Evolutionary conservation across 495 filamentous ascomycete genomes (phyloP).

Genomic region (Penicillium samsonianum): DNA sequence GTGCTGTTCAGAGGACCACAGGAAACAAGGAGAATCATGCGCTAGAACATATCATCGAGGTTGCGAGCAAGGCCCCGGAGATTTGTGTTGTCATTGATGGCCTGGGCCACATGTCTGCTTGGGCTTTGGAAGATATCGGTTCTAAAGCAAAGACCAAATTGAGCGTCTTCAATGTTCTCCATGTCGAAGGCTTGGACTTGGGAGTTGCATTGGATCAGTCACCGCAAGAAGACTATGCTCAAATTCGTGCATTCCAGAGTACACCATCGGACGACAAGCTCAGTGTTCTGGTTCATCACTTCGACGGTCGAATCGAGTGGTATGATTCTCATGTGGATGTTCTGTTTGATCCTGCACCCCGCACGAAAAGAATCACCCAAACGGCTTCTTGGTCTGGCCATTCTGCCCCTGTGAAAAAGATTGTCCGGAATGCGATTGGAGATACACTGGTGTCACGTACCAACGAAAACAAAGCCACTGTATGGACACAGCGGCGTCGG

Average conservation of each 20-base stretch:
- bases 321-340: constrained; percentile 76
- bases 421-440: constrained; percentile 80
- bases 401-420: constrained; percentile 75
- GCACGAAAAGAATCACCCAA: constrained; percentile 58
- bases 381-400: constrained; percentile 81
- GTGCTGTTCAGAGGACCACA: constrained; percentile 64
- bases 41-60: constrained; percentile 80
- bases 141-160: constrained; percentile 66
- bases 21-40: constrained; percentile 66
- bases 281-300: constrained; percentile 79
- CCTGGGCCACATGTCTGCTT: constrained; percentile 84
- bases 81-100: constrained; percentile 85
- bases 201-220: constrained; percentile 56
- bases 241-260: constrained; percentile 71
- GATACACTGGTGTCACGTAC: constrained; percentile 80
- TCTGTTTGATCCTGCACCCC: constrained; percentile 76
- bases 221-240: constrained; percentile 59
- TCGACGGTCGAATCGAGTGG: constrained; percentile 82
- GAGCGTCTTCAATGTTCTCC: constrained; percentile 85
- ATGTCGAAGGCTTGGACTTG: constrained; percentile 70
- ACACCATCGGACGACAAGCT: constrained; percentile 61
- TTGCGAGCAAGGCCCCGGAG: constrained; percentile 84
- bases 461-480: constrained; percentile 71
- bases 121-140: constrained; percentile 90
- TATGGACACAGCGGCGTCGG: constrained; percentile 71